Evolutionary conservation across 2,329 filamentous ascomycete genomes (phyloP).

Genomic region (Apiospora saccharicola): DNA sequence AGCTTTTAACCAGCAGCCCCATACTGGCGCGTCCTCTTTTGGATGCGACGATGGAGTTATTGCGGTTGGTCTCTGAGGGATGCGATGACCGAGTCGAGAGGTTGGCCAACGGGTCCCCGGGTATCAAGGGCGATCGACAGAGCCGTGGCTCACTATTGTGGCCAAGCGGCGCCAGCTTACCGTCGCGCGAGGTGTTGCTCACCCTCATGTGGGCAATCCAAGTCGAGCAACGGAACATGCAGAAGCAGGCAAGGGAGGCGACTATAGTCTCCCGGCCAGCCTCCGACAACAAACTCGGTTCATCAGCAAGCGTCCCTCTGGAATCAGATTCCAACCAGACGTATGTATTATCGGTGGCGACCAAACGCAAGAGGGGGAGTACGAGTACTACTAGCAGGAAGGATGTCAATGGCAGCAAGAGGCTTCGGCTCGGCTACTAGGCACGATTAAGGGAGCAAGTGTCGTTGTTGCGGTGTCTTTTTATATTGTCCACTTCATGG

Average conservation of each 20-base stretch:
- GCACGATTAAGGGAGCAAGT: not conserved
- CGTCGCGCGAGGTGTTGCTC: conserved; percentile 46
- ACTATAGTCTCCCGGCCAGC: conserved; percentile 30
- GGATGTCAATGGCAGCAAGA: conserved; percentile 25
- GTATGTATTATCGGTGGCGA: conserved; percentile 26
- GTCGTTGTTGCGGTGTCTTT: not conserved
- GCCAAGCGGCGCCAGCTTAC: conserved; percentile 46
- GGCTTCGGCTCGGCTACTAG: conserved; percentile 27
- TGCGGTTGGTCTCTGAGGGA: conserved; percentile 74
- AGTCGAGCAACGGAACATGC: conserved; percentile 44
- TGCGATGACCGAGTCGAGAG: conserved; percentile 54
- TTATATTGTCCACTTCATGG: conserved; percentile 3
- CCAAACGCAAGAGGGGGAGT: conserved; percentile 26
- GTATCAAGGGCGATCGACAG: conserved; percentile 44
- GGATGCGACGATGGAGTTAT: conserved; percentile 78
- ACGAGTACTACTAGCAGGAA: not conserved
- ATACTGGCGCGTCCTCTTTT: conserved; percentile 74
- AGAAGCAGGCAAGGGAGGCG: conserved; percentile 27
- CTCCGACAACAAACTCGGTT: conserved; percentile 26
- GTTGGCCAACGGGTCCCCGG: conserved; percentile 44
- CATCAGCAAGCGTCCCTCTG: conserved; percentile 27
- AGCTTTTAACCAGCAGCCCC: conserved; percentile 77
- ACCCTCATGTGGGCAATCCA: conserved; percentile 45
- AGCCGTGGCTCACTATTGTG: conserved; percentile 44
- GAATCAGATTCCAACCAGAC: conserved; percentile 28